Evolutionary conservation across 1,284 basidiomycete genomes (phyloP).

Genomic region (Porphyrellus sp.): DNA sequence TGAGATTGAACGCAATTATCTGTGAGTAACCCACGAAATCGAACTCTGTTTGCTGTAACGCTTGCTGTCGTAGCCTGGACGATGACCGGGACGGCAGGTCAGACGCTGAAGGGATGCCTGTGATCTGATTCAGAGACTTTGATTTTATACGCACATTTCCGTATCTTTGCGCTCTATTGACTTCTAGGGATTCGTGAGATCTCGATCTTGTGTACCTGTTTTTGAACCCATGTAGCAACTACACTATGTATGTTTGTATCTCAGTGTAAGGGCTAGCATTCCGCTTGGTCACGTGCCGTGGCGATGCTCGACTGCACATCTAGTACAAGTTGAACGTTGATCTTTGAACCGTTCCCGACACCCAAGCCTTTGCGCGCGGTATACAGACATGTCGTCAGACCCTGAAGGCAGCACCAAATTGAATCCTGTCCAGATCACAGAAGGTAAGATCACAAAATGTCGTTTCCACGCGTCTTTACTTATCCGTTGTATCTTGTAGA

Average conservation of each 20-base stretch:
- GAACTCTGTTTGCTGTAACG: slow-evolving; percentile 4
- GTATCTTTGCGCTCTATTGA: not conserved
- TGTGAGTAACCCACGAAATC: slow-evolving; percentile 49
- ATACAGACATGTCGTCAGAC: slow-evolving; percentile 23
- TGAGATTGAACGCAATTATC: slow-evolving; percentile 83
- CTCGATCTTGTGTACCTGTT: not conserved
- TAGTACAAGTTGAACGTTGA: too few relatives aligned
- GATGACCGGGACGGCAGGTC: slow-evolving; percentile 67
- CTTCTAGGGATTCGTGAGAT: slow-evolving; percentile 2
- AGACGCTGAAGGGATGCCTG: slow-evolving; percentile 52
- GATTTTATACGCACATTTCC: slow-evolving; percentile 4
- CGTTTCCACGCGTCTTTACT: slow-evolving; percentile 2
- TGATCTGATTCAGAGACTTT: slow-evolving; percentile 29
- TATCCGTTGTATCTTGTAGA: slow-evolving; percentile 40
- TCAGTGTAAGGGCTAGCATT: too few relatives aligned
- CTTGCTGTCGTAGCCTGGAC: slow-evolving; percentile 51
- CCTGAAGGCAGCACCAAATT: slow-evolving; percentile 24
- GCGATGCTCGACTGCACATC: not conserved
- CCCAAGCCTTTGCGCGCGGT: not conserved
- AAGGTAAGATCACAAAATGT: slow-evolving; percentile 22
- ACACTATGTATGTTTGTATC: too few relatives aligned
- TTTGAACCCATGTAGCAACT: too few relatives aligned
- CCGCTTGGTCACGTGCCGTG: slow-evolving; percentile 18
- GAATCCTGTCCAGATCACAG: slow-evolving; percentile 36
- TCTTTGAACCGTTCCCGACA: too few relatives aligned